These are phyloP conservation scores for Blakeslea trispora DNA, from an alignment of 371 early-diverging fungal species.

Conservation along the genomic window DNA sequence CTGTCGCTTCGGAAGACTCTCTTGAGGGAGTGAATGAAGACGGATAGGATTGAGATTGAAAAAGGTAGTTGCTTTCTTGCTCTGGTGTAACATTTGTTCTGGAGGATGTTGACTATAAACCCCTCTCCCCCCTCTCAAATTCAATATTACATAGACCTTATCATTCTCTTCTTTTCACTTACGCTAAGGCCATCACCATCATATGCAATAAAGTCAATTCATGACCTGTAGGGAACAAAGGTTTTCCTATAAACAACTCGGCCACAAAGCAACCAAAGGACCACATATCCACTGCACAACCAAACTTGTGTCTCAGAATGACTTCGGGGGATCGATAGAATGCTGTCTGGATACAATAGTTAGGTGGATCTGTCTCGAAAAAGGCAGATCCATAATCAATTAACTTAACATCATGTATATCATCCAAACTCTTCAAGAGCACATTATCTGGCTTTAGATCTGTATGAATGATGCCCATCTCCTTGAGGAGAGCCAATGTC, in stretches of 20 bases:
- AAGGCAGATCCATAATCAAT: constrained; percentile 99
- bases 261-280: constrained; percentile 99
- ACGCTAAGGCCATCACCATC: constrained; percentile 87
- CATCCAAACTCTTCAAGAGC: constrained; percentile 73
- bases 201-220: constrained; percentile 89
- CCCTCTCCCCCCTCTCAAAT: too few species aligned
- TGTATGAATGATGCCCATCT: constrained; percentile 92
- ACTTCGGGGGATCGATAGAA: constrained; percentile 98
- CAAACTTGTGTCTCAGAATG: constrained; percentile 87
- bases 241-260: constrained; percentile 91
- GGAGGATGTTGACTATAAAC: constrained; percentile 17
- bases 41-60: not conserved
- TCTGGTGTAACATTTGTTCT: constrained; percentile 14
- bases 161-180: constrained; percentile 19
- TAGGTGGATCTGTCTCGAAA: constrained; percentile 72
- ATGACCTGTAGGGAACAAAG: constrained; percentile 90
- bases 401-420: constrained; percentile 88
- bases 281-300: constrained; percentile 98
- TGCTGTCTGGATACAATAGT: constrained; percentile 96
- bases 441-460: constrained; percentile 99
- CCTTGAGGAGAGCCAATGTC: constrained; percentile 77
- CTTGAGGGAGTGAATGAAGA: constrained; percentile 6
- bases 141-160: too few species aligned
- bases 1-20: not conserved
- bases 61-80: constrained; percentile 8